These are phyloP conservation scores for Nakazawaea peltata DNA, from an alignment of 805 yeast species.

Conservation along the genomic window DNA sequence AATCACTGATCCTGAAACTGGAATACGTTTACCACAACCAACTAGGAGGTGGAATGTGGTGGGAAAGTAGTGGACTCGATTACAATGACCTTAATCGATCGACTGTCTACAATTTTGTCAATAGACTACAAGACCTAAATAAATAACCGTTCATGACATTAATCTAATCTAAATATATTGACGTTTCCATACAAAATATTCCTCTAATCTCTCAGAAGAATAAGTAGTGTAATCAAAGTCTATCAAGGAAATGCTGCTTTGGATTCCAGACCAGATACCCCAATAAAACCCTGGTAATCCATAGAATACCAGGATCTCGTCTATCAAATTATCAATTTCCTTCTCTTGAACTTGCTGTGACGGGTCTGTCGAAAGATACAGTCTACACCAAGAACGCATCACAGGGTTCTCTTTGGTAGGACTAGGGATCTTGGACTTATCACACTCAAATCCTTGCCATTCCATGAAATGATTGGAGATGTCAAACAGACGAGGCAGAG, in stretches of 20 bases:
- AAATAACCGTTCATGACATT: too few species aligned
- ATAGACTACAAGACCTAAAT: slow-evolving; percentile 19
- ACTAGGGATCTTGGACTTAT: slow-evolving; percentile 46
- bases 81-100: slow-evolving; percentile 25
- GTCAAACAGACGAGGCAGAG: slow-evolving; percentile 68
- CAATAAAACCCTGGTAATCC: slow-evolving; percentile 81
- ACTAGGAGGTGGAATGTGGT: slow-evolving; percentile 87
- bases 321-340: slow-evolving; percentile 35
- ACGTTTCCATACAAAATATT: slow-evolving; percentile 63
- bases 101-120: slow-evolving; percentile 37
- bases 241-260: slow-evolving; percentile 56
- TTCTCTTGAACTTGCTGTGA: slow-evolving; percentile 8
- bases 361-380: slow-evolving; percentile 34
- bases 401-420: slow-evolving; percentile 35
- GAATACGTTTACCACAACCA: slow-evolving; percentile 36
- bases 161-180: too few species aligned
- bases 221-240: slow-evolving; percentile 66
- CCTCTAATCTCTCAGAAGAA: slow-evolving; percentile 50
- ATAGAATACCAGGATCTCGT: slow-evolving; percentile 53
- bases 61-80: slow-evolving; percentile 85
- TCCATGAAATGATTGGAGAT: slow-evolving; percentile 70
- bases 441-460: slow-evolving; percentile 80
- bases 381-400: slow-evolving; percentile 49
- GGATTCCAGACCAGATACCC: slow-evolving; percentile 82
- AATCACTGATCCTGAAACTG: slow-evolving; percentile 50